Evolutionary conservation across 2,329 filamentous ascomycete species (phyloP).

Genomic region (Fusarium sp.): DNA sequence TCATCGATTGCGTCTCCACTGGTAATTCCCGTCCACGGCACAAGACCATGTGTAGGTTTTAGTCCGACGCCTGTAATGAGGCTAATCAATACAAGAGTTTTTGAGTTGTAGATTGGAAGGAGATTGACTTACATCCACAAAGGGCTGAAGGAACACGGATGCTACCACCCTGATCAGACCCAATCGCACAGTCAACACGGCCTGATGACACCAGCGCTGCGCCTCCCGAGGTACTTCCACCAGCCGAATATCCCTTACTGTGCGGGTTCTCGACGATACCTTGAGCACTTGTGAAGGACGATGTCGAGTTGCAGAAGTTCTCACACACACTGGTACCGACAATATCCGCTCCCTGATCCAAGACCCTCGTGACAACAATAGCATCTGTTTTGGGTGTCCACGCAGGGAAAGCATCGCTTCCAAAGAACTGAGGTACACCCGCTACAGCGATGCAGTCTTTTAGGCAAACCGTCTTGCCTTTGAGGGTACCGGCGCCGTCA

Average conservation of each 20-base stretch:
- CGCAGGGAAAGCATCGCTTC: conserved; percentile 61
- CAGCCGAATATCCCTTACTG: conserved; percentile 58
- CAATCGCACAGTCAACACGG: conserved; percentile 58
- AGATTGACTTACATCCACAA: conserved; percentile 46
- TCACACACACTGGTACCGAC: conserved; percentile 65
- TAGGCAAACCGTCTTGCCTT: conserved; percentile 61
- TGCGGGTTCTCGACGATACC: conserved; percentile 62
- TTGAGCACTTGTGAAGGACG: conserved; percentile 60
- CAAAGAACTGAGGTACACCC: conserved; percentile 64
- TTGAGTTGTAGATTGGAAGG: neutral
- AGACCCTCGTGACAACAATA: conserved; percentile 62
- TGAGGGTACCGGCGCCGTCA: conserved; percentile 41
- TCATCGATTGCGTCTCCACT: conserved; percentile 64
- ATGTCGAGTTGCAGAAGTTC: conserved; percentile 63
- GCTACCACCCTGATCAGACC: conserved; percentile 62
- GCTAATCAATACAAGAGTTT: neutral
- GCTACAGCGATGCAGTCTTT: conserved; percentile 69
- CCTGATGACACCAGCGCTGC: conserved; percentile 59
- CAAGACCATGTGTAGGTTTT: conserved; percentile 64
- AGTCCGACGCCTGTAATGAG: conserved; percentile 51
- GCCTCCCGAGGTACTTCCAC: conserved; percentile 63
- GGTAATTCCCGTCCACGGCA: conserved; percentile 64
- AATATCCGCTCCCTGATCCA: conserved; percentile 64
- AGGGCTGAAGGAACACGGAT: conserved; percentile 59
- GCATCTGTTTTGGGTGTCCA: conserved; percentile 67